phyloP scores from a whole-genome alignment of 2,329 filamentous ascomycete genomes.

The Botrytis squamosa region DNA sequence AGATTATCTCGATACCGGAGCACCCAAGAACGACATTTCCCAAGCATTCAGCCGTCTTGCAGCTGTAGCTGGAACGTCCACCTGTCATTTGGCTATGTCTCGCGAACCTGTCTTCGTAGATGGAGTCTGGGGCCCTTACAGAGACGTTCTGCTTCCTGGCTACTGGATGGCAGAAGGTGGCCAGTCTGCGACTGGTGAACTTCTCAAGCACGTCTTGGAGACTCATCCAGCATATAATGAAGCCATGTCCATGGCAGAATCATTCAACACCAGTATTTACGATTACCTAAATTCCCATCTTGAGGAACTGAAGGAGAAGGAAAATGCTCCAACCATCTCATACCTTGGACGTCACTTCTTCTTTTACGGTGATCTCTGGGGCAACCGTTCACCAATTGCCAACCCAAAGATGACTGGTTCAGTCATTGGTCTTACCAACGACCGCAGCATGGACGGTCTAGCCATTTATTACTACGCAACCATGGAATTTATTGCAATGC shows the following conservation, averaged over 20 bases:
- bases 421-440: slow-evolving; percentile 80
- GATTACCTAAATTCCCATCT: slow-evolving; percentile 91
- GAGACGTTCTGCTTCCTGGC: slow-evolving; percentile 85
- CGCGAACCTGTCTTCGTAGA: slow-evolving; percentile 88
- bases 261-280: slow-evolving; percentile 85
- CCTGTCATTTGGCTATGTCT: slow-evolving; percentile 96
- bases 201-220: slow-evolving; percentile 91
- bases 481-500: slow-evolving; percentile 97
- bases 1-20: slow-evolving; percentile 64
- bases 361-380: slow-evolving; percentile 97
- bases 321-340: slow-evolving; percentile 71
- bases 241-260: slow-evolving; percentile 74
- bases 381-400: slow-evolving; percentile 90
- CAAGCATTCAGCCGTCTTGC: slow-evolving; percentile 92
- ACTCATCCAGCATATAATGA: slow-evolving; percentile 89
- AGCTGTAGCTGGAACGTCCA: slow-evolving; percentile 93
- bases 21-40: slow-evolving; percentile 78
- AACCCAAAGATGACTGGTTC: slow-evolving; percentile 91
- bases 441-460: slow-evolving; percentile 83
- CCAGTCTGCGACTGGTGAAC: slow-evolving; percentile 92
- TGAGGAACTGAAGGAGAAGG: slow-evolving; percentile 67
- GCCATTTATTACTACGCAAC: slow-evolving; percentile 92
- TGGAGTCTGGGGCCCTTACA: slow-evolving; percentile 96
- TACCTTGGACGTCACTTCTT: slow-evolving; percentile 93
- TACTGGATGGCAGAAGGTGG: slow-evolving; percentile 98